Evolutionary conservation across 1,284 basidiomycete species (phyloP).

Genomic region (Jaminaea rosea): DNA sequence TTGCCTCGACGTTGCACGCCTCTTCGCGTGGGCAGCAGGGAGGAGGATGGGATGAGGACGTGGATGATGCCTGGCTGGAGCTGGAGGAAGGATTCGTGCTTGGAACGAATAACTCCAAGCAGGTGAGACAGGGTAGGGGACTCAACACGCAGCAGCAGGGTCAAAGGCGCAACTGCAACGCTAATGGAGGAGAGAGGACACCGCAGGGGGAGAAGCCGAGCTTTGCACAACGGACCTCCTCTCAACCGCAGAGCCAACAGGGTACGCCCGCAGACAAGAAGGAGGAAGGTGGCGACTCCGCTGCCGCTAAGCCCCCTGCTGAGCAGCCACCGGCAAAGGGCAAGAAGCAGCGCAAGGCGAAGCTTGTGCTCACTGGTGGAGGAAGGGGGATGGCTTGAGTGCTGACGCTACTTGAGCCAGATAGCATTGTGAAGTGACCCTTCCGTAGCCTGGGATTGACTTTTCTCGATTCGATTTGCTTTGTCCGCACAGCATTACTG

Average conservation of each 20-base stretch:
- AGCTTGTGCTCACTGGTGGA: conserved; percentile 39
- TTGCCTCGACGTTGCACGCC: conserved; percentile 20
- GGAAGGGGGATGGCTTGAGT: conserved; percentile 11
- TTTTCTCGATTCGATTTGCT: no score
- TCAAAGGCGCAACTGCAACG: background rate
- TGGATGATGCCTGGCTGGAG: conserved; percentile 44
- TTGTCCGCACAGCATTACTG: no score
- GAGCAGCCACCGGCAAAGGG: background rate
- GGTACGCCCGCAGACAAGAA: background rate
- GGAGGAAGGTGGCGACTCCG: background rate
- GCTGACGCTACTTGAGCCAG: background rate
- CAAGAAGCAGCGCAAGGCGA: conserved; percentile 10
- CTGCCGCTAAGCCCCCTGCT: background rate
- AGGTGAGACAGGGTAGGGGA: conserved; percentile 13
- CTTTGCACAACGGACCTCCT: background rate
- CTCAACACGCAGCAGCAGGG: conserved; percentile 13
- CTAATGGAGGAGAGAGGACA: background rate
- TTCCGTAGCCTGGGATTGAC: no score
- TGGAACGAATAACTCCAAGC: conserved; percentile 15
- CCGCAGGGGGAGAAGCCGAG: conserved; percentile 2
- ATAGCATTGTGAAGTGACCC: background rate
- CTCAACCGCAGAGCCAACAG: no score
- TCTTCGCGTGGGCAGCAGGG: conserved; percentile 7
- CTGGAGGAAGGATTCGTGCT: conserved; percentile 41
- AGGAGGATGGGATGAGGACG: conserved; percentile 19